Base-by-base conservation (phyloP, 192 early-diverging fungal species). In the Lunasporangiospora selenospora region DNA sequence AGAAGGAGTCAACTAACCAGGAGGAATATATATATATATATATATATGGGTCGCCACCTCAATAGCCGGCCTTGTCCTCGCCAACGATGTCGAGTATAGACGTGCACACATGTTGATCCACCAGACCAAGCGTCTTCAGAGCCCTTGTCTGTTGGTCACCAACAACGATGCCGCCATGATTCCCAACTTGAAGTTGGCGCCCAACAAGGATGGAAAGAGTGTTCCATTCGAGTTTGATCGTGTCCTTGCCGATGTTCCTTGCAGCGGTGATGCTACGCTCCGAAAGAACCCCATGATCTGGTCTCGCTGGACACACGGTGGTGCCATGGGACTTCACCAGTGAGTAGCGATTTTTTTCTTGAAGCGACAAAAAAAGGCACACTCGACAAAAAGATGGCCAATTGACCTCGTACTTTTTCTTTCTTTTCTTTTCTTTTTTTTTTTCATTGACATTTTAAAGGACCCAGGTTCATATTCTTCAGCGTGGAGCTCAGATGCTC, bases 241-340 rank as follows among this genome's bases (percentile, higher is more conserved):
- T 48, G 94, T 99, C 43, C 83, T 99, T 34, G 91, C 88, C 53
- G 98, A 99, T 78, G 98, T 98, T 13, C 98, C 98, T 3, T 99
- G 98, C 86, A 89, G 92, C 60, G 98, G 98, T 53, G 98, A 99
- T 65, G 98, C 95, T 26, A 99, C 98, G 2, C 77, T 98, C 31
- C 88, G 98, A 66, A 99, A 99, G 79, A 99, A 99, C 76, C 82
- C 85, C 60, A 82, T 83, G 49, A 92, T 98, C 30, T 99, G 95
- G 95, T 87, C 83, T 52, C 87, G 86, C 48, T 99, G 96, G 96
- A 78, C 77, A 6, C 70, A 86, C 52, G 87, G 82, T 24, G 83
- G 84, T 49, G 93, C 89, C 16, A 85, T 95, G 61, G 81, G 80
- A 34, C 86, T 99, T 41, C 95, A 98, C 71, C 81, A 81, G 77